A percentile compares a stretch with the other conserved stretches of the same genome.
Conservation (phyloP, 441 rosid species). For the Gossypium gossypioides region DNA sequence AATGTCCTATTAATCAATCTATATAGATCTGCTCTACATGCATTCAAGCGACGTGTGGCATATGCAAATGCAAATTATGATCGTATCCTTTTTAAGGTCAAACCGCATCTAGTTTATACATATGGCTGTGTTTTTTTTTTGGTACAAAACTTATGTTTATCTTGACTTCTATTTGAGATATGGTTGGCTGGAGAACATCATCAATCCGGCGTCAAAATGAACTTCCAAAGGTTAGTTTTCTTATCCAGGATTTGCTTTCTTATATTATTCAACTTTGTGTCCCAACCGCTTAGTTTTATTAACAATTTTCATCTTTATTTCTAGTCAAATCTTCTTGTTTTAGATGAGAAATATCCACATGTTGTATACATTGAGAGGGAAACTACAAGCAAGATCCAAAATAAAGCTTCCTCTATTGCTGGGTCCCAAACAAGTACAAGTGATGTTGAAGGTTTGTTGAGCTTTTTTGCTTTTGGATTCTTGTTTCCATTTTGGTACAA, state of each 20-base stretch:
- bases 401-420: constrained; percentile 23
- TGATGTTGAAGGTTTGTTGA: constrained; percentile 63
- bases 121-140: constrained; percentile 9
- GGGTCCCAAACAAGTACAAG: constrained; percentile 26
- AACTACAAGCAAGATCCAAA: constrained; percentile 15
- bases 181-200: constrained; percentile 95
- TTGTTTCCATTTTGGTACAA: background rate
- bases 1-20: constrained; percentile 20
- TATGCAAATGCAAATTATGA: constrained; percentile 85
- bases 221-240: constrained; percentile 51
- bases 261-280: background rate
- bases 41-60: constrained; percentile 81
- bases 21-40: constrained; percentile 67
- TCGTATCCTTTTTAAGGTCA: constrained; percentile 49
- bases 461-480: constrained; percentile 7
- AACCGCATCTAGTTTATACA: constrained; percentile 7
- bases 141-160: constrained; percentile 11
- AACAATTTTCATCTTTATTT: constrained; percentile 18
- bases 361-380: constrained; percentile 47
- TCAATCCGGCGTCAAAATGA: constrained; percentile 78
- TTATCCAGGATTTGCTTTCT: background rate
- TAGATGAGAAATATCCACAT: constrained; percentile 72
- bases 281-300: background rate
- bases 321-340: constrained; percentile 55
- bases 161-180: constrained; percentile 47